phyloP scores from a whole-genome alignment of 768 basidiomycete species.

The Atractiella rhizophila region DNA sequence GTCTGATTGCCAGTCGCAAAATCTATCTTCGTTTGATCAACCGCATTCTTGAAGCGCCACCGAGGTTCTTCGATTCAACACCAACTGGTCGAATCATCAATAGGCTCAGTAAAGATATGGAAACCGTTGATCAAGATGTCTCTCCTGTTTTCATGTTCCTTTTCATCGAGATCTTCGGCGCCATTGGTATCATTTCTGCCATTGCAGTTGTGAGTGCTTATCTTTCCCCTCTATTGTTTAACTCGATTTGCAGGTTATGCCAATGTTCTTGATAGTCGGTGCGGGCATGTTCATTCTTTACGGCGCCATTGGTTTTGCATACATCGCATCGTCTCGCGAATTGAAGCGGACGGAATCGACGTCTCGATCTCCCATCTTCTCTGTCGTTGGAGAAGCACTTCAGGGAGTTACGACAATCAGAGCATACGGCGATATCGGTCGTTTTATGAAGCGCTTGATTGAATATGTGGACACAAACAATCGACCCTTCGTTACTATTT shows the following conservation, averaged over 20 bases:
- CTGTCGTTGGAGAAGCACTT: conserved; percentile 22
- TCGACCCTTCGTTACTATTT: conserved; percentile 24
- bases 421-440: conserved; percentile 23
- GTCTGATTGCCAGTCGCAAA: conserved; percentile 4
- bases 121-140: conserved; percentile 21
- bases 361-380: conserved; percentile 23
- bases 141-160: conserved; percentile 6
- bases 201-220: conserved; percentile 22
- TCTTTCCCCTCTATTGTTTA: too few species aligned
- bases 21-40: conserved; percentile 20
- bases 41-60: conserved; percentile 20
- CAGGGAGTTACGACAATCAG: conserved; percentile 24
- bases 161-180: conserved; percentile 5
- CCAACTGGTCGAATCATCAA: conserved; percentile 24
- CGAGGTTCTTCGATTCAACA: conserved; percentile 15
- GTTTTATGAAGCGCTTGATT: conserved; percentile 23
- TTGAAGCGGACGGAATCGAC: conserved; percentile 23
- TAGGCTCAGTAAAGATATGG: conserved; percentile 23
- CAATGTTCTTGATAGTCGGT: conserved; percentile 20
- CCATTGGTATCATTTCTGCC: conserved; percentile 17
- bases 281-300: conserved; percentile 20
- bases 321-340: conserved; percentile 23
- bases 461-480: conserved; percentile 22
- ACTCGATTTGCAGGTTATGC: conserved; percentile 20
- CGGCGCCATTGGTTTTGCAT: conserved; percentile 20